Evolutionary conservation across 441 rosid species (phyloP).

Genomic region (Manihot esculenta): DNA sequence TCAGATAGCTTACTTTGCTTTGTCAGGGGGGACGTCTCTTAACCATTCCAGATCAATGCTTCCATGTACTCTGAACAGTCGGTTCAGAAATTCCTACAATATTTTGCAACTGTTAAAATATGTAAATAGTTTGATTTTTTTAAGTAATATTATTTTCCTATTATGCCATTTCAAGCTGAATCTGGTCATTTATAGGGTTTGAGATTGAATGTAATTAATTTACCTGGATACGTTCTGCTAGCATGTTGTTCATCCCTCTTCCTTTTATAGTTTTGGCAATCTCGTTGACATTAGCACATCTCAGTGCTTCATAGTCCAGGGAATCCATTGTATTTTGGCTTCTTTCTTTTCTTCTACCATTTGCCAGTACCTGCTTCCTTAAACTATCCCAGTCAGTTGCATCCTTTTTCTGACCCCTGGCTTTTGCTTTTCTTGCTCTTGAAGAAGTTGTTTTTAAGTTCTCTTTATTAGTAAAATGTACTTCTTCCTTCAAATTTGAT

Average conservation of each 20-base stretch:
- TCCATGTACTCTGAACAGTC: constrained; percentile 75
- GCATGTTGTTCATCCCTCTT: constrained; percentile 94
- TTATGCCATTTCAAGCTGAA: constrained; percentile 21
- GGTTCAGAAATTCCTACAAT: constrained; percentile 82
- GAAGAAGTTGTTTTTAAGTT: constrained; percentile 30
- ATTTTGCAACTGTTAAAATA: constrained; percentile 25
- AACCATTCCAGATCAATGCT: constrained; percentile 93
- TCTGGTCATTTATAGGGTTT: constrained; percentile 18
- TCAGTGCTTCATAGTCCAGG: constrained; percentile 83
- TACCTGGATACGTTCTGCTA: constrained; percentile 95
- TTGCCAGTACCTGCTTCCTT: constrained; percentile 51
- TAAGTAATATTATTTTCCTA: constrained; percentile 7
- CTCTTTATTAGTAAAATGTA: constrained; percentile 30
- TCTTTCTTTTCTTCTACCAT: constrained; percentile 51
- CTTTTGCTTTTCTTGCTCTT: constrained; percentile 53
- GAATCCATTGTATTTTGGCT: constrained; percentile 65
- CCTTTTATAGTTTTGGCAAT: constrained; percentile 72
- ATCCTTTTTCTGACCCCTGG: constrained; percentile 43
- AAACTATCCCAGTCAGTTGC: constrained; percentile 79
- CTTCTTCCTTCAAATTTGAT: constrained; percentile 39
- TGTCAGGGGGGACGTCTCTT: constrained; percentile 72
- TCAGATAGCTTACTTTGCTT: constrained; percentile 68
- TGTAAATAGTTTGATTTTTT: constrained; percentile 1
- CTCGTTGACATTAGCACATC: constrained; percentile 49
- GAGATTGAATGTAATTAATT: constrained; percentile 16